phyloP scores from a whole-genome alignment of 2,329 filamentous ascomycete genomes.

The Pseudopithomyces chartarum region DNA sequence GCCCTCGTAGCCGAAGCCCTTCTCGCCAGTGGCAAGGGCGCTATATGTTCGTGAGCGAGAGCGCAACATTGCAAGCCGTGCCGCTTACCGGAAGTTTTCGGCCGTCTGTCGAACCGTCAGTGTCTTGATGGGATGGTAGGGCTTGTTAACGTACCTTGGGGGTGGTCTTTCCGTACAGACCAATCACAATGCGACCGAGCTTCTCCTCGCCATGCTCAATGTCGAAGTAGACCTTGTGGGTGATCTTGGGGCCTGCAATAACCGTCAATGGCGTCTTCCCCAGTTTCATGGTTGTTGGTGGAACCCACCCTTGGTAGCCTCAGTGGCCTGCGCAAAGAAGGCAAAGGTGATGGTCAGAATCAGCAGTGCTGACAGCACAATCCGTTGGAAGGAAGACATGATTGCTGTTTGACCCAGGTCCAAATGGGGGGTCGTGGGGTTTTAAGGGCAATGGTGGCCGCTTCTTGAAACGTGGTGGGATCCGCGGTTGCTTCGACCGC shows the following conservation, averaged over 20 bases:
- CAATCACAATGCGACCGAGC: constrained; percentile 77
- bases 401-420: constrained; percentile 39
- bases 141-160: constrained; percentile 62
- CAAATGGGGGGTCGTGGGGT: constrained; percentile 25
- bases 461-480: constrained; percentile 39
- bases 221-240: constrained; percentile 90
- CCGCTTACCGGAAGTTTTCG: constrained; percentile 64
- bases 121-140: not conserved
- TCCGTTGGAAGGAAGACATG: constrained; percentile 77
- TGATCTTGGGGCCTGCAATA: constrained; percentile 81
- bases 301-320: constrained; percentile 47
- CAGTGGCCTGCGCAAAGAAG: constrained; percentile 41
- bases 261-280: not conserved
- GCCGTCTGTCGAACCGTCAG: constrained; percentile 55
- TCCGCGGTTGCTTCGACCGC: constrained; percentile 18
- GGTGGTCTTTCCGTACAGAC: constrained; percentile 85
- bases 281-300: not conserved
- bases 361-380: constrained; percentile 74
- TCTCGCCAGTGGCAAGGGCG: constrained; percentile 81
- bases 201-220: constrained; percentile 75
- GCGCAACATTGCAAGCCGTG: not conserved
- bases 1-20: constrained; percentile 82
- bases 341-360: constrained; percentile 68
- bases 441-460: constrained; percentile 26
- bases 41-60: constrained; percentile 54